Evolutionary conservation across 1,284 basidiomycete species (phyloP).

Genomic region (Ustilago hordei): DNA sequence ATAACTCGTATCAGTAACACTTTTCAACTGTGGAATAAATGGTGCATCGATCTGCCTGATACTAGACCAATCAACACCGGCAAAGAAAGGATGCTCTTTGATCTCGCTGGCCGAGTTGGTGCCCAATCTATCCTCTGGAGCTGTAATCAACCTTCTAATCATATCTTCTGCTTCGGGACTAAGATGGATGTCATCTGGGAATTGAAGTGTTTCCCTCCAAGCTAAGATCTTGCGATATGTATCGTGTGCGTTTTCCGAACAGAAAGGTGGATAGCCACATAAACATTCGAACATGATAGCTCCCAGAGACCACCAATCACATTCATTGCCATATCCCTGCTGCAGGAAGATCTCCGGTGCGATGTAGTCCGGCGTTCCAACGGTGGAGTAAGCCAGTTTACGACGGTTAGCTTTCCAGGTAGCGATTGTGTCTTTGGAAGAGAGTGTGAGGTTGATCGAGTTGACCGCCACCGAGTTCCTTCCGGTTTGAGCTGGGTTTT

Average conservation of each 20-base stretch:
- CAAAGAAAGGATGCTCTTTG: conserved; percentile 94
- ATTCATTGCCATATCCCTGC: conserved; percentile 97
- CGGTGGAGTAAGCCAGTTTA: conserved; percentile 97
- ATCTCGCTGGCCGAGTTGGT: conserved; percentile 81
- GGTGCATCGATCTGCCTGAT: conserved; percentile 94
- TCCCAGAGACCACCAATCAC: conserved; percentile 89
- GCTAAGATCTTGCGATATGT: conserved; percentile 99
- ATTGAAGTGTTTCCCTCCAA: conserved; percentile 86
- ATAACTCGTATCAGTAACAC: conserved; percentile 91
- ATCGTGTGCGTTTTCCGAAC: conserved; percentile 95
- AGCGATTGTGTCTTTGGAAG: conserved; percentile 71
- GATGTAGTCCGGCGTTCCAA: conserved; percentile 99
- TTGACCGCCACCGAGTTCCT: conserved; percentile 69
- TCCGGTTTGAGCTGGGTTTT: conserved; percentile 57
- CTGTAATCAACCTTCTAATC: conserved; percentile 86
- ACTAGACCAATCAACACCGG: conserved; percentile 91
- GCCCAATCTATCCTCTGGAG: conserved; percentile 80
- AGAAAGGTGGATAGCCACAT: conserved; percentile 95
- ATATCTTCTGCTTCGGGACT: conserved; percentile 92
- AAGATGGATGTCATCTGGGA: conserved; percentile 96
- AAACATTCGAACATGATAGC: conserved; percentile 99
- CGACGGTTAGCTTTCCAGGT: conserved; percentile 99
- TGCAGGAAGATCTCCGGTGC: conserved; percentile 98
- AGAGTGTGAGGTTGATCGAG: conserved; percentile 67
- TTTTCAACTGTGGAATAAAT: conserved; percentile 87